Evolutionary conservation across 768 basidiomycete species (phyloP), one percentile per base, ranked within the genome.

Genomic region (Russula vinacea): DNA sequence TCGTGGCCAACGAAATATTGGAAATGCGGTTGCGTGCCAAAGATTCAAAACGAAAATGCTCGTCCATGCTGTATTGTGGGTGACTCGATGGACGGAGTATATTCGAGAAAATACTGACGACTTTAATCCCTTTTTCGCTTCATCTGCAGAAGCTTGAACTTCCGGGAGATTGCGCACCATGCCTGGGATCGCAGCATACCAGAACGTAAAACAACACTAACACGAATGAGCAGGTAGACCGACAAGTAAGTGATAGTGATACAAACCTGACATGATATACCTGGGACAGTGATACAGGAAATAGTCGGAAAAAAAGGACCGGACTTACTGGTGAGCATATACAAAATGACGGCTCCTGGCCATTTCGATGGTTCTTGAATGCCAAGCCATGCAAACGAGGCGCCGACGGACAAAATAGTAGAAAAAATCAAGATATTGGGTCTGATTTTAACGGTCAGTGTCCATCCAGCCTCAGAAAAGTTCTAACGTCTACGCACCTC

Each of bases 181-280:
- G 19, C 87, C 89, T 0, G 89, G 88, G 71, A 92, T 90, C 14
- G 90, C 89, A 14, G 90, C 90, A 0, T 88, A 88, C 89, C 88
- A 92, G 74, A 91, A 92, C 0, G 89, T 90, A 60, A 90, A 73
- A 35, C 86, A 77, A 60, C 87, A 83, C 83, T 88, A 62, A 40
- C 22, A 6, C 32, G 68, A 24, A 29, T 47, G 2, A 60, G 57
- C 13, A 37, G 32, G 45, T 13, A 40, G 37, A 10, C 22, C n/a
- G 3, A 39, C 32, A 42, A 47, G 56, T 14, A 16, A 24, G 0
- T 13, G 44, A 8, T 17, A 13, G 6, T 9, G 39, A 16, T 39
- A 45, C 26, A 37, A 37, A 82, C 86, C 76, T 90, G 89, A 72
- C 90, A 92, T 0, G 88, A 79, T 39, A 90, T 87, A 59, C 90